Evolutionary conservation across 2,329 filamentous ascomycete species (phyloP), one percentile per base, ranked within the genome.

Genomic region (Pleomassaria siparia): DNA sequence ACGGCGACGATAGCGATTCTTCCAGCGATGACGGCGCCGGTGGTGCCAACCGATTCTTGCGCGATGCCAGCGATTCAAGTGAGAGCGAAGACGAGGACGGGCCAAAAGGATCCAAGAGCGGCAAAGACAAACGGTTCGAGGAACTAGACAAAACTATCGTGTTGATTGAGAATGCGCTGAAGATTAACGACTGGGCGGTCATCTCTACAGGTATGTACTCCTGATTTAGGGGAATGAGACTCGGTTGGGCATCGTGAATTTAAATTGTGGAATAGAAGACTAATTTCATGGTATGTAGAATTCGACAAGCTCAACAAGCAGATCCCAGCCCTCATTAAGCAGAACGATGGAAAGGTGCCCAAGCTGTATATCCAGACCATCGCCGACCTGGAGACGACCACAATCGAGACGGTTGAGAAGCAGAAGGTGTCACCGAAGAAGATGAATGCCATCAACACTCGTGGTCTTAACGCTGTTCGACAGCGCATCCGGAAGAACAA

Each of bases 401-500:
- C 96, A 81, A 91, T 91, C 70, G 95, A 99, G 79, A 86, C 91
- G 20, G 83, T 95, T 57, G 85, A 91, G 64, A 96, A 96, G 82
- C 89, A 95, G 71, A 99, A 99, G 80, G 88, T 95, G 60, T 88
- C 89, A 2, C 85, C 87, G 55, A 96, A 96, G 84, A 97, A 96
- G 82, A 96, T 97, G 91, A 99, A 96, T 77, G 91, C 91, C 53
- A 94, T 87, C 68, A 95, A 92, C 70, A 88, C 91, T 58, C 89
- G 91, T 75, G 91, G 91, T 66, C 83, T 99, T 66, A 99, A 97
- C 73, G 90, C 91, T 54, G 89, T 97, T 67, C 95, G 96, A 78
- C 94, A 99, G 74, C 91, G 91, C 77, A 90, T 99, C 79, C 91
- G 92, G 84, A 97, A 96, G 83, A 92, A 92, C 77, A 95, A 92